Evolutionary conservation across 75 land plant genomes (phyloP).

Genomic region (Azolla pinnata): DNA sequence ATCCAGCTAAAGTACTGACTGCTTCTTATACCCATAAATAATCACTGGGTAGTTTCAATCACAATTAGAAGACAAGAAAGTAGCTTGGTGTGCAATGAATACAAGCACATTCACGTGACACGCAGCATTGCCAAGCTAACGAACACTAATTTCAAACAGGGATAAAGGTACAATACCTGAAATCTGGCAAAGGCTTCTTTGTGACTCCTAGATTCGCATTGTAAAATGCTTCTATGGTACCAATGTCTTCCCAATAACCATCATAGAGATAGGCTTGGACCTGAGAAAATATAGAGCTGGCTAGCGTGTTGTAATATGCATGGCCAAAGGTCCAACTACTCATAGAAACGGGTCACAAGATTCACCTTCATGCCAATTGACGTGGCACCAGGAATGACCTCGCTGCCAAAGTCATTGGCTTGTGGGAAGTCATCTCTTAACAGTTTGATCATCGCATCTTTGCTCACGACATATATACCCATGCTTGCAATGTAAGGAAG

Average conservation of each 20-base stretch:
- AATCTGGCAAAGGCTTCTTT: constrained; percentile 44
- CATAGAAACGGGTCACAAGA: no score
- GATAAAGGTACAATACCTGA: constrained; percentile 52
- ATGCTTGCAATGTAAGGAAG: constrained; percentile 47
- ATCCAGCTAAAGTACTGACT: no score
- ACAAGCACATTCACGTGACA: no score
- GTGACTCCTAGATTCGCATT: constrained; percentile 65
- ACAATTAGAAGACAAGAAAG: no score
- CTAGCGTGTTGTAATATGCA: no score
- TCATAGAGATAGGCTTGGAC: constrained; percentile 66
- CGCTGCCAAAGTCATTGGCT: constrained; percentile 73
- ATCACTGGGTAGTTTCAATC: no score
- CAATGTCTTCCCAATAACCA: constrained; percentile 78
- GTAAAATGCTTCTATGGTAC: constrained; percentile 78
- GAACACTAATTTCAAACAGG: no score
- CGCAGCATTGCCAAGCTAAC: no score
- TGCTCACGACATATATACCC: constrained; percentile 68
- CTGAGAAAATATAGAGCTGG: constrained; percentile 31
- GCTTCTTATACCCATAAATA: no score
- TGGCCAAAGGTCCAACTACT: no score
- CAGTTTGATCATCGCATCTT: constrained; percentile 52
- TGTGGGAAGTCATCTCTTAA: constrained; percentile 49
- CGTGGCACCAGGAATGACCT: constrained; percentile 78
- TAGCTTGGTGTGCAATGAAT: no score
- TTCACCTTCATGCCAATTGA: constrained; percentile 62